These are phyloP conservation scores for Macadamia tetraphylla DNA, from an alignment of 164 flowering plant species.

Conservation along the genomic window DNA sequence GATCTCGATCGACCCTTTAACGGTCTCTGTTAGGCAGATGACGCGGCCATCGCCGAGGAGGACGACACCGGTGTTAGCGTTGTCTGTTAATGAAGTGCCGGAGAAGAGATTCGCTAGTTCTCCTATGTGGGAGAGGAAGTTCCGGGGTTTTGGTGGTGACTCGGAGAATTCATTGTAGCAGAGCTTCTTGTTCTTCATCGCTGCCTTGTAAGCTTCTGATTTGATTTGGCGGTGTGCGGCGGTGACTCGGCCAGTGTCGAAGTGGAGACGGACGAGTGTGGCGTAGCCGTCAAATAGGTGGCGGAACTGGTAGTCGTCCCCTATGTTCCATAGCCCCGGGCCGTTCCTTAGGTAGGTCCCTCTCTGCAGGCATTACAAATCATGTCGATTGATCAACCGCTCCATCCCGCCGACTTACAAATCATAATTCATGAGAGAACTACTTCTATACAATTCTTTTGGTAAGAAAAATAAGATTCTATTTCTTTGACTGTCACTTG, in stretches of 20 bases:
- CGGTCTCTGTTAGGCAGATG: slow-evolving; percentile 66
- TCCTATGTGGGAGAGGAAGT: slow-evolving; percentile 44
- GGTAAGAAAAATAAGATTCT: no score
- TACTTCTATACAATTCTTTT: no score
- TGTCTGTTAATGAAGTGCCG: slow-evolving; percentile 66
- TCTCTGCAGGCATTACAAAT: slow-evolving; percentile 33
- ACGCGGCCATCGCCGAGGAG: slow-evolving; percentile 63
- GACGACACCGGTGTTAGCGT: slow-evolving; percentile 72
- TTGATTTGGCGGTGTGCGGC: slow-evolving; percentile 64
- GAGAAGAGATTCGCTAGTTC: slow-evolving; percentile 57
- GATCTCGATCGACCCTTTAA: slow-evolving; percentile 57
- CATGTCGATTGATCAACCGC: neutral
- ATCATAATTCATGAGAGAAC: no score
- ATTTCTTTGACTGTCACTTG: no score
- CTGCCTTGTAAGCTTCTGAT: slow-evolving; percentile 67
- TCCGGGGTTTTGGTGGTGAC: slow-evolving; percentile 50
- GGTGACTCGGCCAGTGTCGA: slow-evolving; percentile 38
- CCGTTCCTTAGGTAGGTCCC: slow-evolving; percentile 77
- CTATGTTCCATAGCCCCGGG: slow-evolving; percentile 68
- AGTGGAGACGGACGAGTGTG: slow-evolving; percentile 51
- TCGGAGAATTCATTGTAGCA: slow-evolving; percentile 75
- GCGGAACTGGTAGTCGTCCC: slow-evolving; percentile 58
- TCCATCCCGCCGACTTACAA: no score
- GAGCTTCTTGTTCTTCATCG: slow-evolving; percentile 39
- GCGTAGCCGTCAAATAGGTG: slow-evolving; percentile 83